phyloP scores from a whole-genome alignment of 345 rosid species.

The Camelina laxa region DNA sequence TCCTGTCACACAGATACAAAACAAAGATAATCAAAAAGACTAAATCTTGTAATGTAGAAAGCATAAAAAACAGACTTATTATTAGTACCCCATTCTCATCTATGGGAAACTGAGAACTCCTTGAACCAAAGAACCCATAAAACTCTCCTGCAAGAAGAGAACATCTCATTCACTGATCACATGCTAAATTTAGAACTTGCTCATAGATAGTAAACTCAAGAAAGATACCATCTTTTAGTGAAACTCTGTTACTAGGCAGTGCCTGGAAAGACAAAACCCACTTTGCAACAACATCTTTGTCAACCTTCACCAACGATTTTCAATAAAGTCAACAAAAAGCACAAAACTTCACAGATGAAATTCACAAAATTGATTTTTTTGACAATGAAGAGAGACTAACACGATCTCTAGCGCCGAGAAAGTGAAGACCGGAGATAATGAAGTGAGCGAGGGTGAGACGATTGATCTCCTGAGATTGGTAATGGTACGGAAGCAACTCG shows the following conservation, averaged over 20 bases:
- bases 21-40: background rate
- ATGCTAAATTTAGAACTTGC: background rate
- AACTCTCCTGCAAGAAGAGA: slow-evolving; percentile 64
- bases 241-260: slow-evolving; percentile 52
- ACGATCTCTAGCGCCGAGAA: slow-evolving; percentile 65
- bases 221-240: slow-evolving; percentile 57
- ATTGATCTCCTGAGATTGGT: slow-evolving; percentile 87
- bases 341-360: no score
- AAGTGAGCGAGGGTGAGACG: slow-evolving; percentile 86
- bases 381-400: slow-evolving; percentile 42
- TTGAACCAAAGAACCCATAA: slow-evolving; percentile 81
- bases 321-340: background rate
- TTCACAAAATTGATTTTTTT: no score
- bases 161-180: slow-evolving; percentile 12
- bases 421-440: slow-evolving; percentile 79
- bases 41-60: background rate
- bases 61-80: background rate
- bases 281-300: slow-evolving; percentile 57
- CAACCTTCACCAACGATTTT: slow-evolving; percentile 53
- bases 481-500: slow-evolving; percentile 65
- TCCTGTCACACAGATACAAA: slow-evolving; percentile 47
- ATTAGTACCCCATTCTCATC: slow-evolving; percentile 58
- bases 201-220: background rate
- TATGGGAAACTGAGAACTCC: slow-evolving; percentile 68
- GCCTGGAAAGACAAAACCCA: slow-evolving; percentile 91